phyloP scores from a whole-genome alignment of 2,329 filamentous ascomycete species.

The Colletotrichum truncatum region DNA sequence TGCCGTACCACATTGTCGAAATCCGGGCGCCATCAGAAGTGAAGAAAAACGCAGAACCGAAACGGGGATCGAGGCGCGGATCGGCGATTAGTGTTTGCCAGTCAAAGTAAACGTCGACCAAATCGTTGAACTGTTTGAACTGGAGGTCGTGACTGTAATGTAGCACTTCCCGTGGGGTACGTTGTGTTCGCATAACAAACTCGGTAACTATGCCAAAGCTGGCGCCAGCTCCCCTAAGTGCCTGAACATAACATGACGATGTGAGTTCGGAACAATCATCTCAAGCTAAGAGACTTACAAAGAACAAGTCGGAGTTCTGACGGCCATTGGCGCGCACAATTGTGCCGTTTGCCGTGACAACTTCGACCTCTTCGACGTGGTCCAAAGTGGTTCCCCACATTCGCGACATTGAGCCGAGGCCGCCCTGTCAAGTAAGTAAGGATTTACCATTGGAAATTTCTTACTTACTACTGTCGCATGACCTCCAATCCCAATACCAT shows the following conservation, averaged over 20 bases:
- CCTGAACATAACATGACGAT: constrained; percentile 14
- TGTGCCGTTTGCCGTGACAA: constrained; percentile 40
- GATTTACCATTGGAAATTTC: no score
- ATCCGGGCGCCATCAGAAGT: constrained; percentile 56
- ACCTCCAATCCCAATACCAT: constrained; percentile 65
- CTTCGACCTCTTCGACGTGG: constrained; percentile 54
- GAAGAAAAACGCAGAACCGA: constrained; percentile 59
- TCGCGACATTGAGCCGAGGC: constrained; percentile 63
- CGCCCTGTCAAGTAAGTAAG: constrained; percentile 57
- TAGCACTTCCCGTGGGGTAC: constrained; percentile 55
- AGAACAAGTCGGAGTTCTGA: constrained; percentile 40
- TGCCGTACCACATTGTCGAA: constrained; percentile 63
- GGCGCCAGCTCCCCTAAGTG: constrained; percentile 45
- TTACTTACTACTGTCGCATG: constrained; percentile 64
- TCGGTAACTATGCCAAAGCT: constrained; percentile 45
- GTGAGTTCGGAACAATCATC: rapidly evolving
- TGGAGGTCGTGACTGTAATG: constrained; percentile 60
- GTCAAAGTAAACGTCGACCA: constrained; percentile 52
- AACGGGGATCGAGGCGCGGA: constrained; percentile 57
- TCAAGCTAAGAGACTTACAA: constrained; percentile 23
- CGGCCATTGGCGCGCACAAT: constrained; percentile 32
- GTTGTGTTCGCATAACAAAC: constrained; percentile 40
- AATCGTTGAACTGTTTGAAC: constrained; percentile 50
- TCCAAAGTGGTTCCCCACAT: constrained; percentile 67
- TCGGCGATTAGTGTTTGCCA: constrained; percentile 62